phyloP scores from a whole-genome alignment of 805 yeast species.

The Saccharomyces cerevisiae region DNA sequence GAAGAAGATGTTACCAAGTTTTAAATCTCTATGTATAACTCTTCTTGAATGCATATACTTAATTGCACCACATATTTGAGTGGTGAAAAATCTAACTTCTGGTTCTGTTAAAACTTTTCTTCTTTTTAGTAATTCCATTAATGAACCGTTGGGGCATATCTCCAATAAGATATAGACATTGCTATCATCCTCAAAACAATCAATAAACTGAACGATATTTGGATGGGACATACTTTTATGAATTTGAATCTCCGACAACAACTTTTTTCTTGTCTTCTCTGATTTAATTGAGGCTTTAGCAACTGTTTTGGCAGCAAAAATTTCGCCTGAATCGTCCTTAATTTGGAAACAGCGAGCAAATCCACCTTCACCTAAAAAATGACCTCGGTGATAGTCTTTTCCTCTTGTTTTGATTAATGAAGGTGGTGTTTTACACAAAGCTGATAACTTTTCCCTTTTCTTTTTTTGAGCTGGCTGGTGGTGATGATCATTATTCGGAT shows the following conservation, averaged over 20 bases:
- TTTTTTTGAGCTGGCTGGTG: conserved; percentile 38
- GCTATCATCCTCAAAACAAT: conserved; percentile 93
- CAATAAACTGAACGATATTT: conserved; percentile 85
- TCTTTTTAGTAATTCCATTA: conserved; percentile 83
- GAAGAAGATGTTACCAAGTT: conserved; percentile 90
- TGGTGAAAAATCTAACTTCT: conserved; percentile 82
- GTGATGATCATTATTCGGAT: conserved; percentile 10
- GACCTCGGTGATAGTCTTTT: conserved; percentile 82
- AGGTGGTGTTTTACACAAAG: conserved; percentile 95
- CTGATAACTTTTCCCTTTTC: conserved; percentile 81
- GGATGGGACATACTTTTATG: conserved; percentile 86
- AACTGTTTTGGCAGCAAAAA: conserved; percentile 94
- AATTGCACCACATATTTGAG: conserved; percentile 90
- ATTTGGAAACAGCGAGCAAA: conserved; percentile 98
- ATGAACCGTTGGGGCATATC: conserved; percentile 88
- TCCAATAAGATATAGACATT: conserved; percentile 91
- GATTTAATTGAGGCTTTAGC: conserved; percentile 90
- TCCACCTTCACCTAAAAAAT: conserved; percentile 94
- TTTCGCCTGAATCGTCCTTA: conserved; percentile 77
- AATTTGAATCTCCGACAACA: conserved; percentile 88
- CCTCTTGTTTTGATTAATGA: conserved; percentile 86
- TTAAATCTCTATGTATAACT: conserved; percentile 92
- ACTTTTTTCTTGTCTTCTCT: conserved; percentile 75
- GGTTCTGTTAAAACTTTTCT: conserved; percentile 84
- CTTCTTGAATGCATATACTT: conserved; percentile 85